Base-by-base conservation (phyloP, 805 yeast genomes). In the Cephaloascus fragrans region DNA sequence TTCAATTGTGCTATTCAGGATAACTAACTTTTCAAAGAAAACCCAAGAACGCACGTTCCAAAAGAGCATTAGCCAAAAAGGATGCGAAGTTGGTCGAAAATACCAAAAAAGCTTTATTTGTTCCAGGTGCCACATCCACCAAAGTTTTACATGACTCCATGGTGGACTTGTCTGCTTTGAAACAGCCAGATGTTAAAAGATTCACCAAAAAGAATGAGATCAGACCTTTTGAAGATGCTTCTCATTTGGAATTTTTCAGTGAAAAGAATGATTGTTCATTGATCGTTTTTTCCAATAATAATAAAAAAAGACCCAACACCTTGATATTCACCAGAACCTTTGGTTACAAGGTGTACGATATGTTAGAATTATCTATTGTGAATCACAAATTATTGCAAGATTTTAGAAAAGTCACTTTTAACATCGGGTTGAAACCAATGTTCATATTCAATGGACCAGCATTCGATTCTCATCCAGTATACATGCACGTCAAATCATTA, bases 1-100 rank as follows among this genome's bases (percentile, higher is more conserved):
- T n/a, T n/a, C n/a, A n/a, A n/a, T n/a, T n/a, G n/a, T n/a, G n/a
- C n/a, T n/a, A n/a, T n/a, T n/a, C n/a, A n/a, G n/a, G n/a, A 23
- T 6, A 8, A 23, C 12, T 23, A 23, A 23, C 28, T 8, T 23
- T 8, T 8, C 10, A 23, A 23, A 67, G 81, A 35, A 82, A 87
- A 49, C 97, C 98, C 29, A 89, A 88, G 66, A 93, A 82, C 55
- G 96, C 96, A 39, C 87, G 97, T 55, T 77, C 96, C 40, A 93
- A 93, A 67, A 79, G 98, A 62, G 97, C 96, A 4, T 57, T 89
- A 46, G 95, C 88, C 45, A 83, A 83, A 52, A 82, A 78, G 51
- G 96, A 88, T 52, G 77, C 97, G 39, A 90, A 88, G 62, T 60
- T 87, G 36, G 83, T 83, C 6, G 98, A 93, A 59, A 89, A 93